Conservation (phyloP, 768 basidiomycete genomes). For the Xanthoconium stramineum region DNA sequence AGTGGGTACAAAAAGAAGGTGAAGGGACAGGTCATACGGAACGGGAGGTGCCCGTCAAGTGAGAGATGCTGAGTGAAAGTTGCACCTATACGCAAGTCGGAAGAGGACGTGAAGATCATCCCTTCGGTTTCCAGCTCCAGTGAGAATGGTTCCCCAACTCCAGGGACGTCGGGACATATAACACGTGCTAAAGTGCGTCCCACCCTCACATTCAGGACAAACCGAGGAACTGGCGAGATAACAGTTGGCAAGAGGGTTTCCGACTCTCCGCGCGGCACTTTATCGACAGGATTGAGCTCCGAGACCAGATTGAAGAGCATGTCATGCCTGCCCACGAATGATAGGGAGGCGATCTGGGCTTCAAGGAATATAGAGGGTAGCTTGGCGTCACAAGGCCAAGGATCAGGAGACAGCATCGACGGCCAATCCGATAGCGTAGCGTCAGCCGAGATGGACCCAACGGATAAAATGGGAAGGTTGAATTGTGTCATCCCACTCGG, state of each 20-base stretch:
- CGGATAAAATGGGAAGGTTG: slow-evolving; percentile 23
- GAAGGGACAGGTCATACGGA: slow-evolving; percentile 44
- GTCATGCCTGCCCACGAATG: slow-evolving; percentile 54
- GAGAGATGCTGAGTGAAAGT: slow-evolving; percentile 12
- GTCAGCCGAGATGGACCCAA: slow-evolving; percentile 32
- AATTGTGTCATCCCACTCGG: slow-evolving; percentile 33
- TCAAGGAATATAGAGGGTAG: slow-evolving; percentile 52
- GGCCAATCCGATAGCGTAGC: slow-evolving; percentile 61
- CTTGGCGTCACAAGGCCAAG: slow-evolving; percentile 49
- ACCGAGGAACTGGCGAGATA: slow-evolving; percentile 45
- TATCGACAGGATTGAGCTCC: slow-evolving; percentile 17
- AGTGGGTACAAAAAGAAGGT: slow-evolving; percentile 47
- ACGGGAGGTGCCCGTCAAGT: slow-evolving; percentile 37
- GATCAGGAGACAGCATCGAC: slow-evolving; percentile 39
- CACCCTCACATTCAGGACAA: slow-evolving; percentile 46
- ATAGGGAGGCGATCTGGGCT: slow-evolving; percentile 41
- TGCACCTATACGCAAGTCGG: slow-evolving; percentile 38
- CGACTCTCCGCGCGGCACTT: slow-evolving; percentile 1
- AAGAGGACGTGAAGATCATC: slow-evolving; percentile 39
- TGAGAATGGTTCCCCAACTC: slow-evolving; percentile 43
- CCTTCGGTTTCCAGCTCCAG: slow-evolving; percentile 59
- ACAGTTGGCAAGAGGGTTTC: slow-evolving; percentile 27
- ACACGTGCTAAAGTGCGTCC: slow-evolving; percentile 51
- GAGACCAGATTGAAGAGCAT: slow-evolving; percentile 41
- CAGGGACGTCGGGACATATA: slow-evolving; percentile 40